These are phyloP conservation scores for Triticum timopheevii DNA, from an alignment of 176 grass and related monocot genomes.

Conservation along the genomic window DNA sequence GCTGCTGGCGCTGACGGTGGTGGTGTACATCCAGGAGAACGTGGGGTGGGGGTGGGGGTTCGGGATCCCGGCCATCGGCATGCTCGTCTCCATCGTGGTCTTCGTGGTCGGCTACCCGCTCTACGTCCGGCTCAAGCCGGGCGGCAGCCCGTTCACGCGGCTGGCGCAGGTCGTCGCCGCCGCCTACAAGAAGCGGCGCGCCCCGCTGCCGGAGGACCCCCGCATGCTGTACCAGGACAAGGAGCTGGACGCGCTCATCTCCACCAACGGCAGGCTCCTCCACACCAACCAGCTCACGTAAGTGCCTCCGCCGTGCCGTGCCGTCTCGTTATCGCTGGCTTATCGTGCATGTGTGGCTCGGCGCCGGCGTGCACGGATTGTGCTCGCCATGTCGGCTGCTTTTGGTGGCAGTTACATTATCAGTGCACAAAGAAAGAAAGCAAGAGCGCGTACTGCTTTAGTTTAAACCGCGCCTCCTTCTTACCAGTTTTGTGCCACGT, in stretches of 20 bases:
- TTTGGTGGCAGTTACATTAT: slow-evolving; percentile 25
- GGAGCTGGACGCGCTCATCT: slow-evolving; percentile 63
- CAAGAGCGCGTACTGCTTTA: background rate
- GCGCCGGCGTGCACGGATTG: background rate
- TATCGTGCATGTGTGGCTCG: background rate
- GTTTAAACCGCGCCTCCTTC: background rate
- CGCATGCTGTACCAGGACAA: slow-evolving; percentile 61
- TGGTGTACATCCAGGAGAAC: slow-evolving; percentile 78
- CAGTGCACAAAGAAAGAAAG: background rate
- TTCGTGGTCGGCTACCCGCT: slow-evolving; percentile 48
- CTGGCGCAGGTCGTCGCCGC: slow-evolving; percentile 41
- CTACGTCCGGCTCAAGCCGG: slow-evolving; percentile 44
- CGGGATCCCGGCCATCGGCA: slow-evolving; percentile 53
- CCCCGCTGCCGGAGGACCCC: slow-evolving; percentile 40
- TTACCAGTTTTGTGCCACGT: too few relatives aligned
- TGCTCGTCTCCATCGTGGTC: slow-evolving; percentile 52
- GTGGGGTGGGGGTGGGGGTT: slow-evolving; percentile 62
- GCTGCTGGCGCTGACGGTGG: slow-evolving; percentile 56
- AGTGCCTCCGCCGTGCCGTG: background rate
- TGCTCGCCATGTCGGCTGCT: background rate
- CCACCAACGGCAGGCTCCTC: slow-evolving; percentile 36
- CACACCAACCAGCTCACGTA: slow-evolving; percentile 38
- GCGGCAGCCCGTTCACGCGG: slow-evolving; percentile 58
- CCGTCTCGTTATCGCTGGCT: background rate
- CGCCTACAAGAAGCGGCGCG: slow-evolving; percentile 51